Evolutionary conservation across 768 basidiomycete genomes (phyloP).

Genomic region (Leccinum longicurvipes): DNA sequence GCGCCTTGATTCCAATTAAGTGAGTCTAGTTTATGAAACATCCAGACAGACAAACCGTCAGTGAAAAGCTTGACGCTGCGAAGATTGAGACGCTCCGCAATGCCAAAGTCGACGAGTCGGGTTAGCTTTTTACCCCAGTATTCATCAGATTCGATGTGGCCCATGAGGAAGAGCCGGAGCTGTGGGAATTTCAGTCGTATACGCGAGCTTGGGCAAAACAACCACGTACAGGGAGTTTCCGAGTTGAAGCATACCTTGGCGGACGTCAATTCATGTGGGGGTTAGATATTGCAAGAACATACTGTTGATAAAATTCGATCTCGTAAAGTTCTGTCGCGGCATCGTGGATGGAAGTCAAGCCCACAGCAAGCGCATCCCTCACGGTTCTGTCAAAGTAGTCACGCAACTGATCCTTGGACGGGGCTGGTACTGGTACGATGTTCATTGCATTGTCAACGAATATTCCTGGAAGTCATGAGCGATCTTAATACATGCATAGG

Average conservation of each 20-base stretch:
- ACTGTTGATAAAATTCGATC: slow-evolving; percentile 68
- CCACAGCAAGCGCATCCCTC: slow-evolving; percentile 67
- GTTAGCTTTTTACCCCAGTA: slow-evolving; percentile 68
- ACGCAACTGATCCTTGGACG: slow-evolving; percentile 52
- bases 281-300: slow-evolving; percentile 17
- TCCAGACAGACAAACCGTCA: slow-evolving; percentile 50
- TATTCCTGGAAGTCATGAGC: slow-evolving; percentile 42
- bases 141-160: slow-evolving; percentile 43
- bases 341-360: slow-evolving; percentile 87
- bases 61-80: slow-evolving; percentile 72
- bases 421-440: slow-evolving; percentile 64
- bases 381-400: slow-evolving; percentile 65
- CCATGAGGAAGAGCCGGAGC: slow-evolving; percentile 66
- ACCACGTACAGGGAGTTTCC: slow-evolving; percentile 60
- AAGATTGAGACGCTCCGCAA: slow-evolving; percentile 49
- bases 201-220: not conserved
- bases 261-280: not conserved
- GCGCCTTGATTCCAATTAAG: slow-evolving; percentile 50
- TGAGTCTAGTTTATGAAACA: not conserved
- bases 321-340: slow-evolving; percentile 51
- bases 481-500: not conserved
- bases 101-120: slow-evolving; percentile 57
- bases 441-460: slow-evolving; percentile 88
- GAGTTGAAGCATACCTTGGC: slow-evolving; percentile 63
- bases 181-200: slow-evolving; percentile 19